Percentiles rank a stretch among this genome's conserved stretches.
Evolutionary conservation across 2,329 filamentous ascomycete genomes (phyloP).

Genomic region (Neopestalotiopsis sp.): DNA sequence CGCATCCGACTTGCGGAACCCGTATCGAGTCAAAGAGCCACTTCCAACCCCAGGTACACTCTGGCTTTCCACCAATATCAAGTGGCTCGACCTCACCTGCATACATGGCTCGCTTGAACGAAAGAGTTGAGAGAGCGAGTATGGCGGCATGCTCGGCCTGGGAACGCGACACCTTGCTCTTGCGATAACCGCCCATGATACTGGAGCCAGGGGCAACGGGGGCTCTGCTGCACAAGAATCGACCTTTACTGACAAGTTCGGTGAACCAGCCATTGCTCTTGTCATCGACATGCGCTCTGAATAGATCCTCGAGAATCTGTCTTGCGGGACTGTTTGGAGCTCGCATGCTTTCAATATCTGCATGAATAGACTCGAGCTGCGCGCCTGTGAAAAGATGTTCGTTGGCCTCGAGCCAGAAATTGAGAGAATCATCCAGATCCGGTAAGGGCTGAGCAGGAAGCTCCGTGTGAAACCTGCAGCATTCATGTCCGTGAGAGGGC

Average conservation of each 20-base stretch:
- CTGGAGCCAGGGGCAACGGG: constrained; percentile 10
- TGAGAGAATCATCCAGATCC: constrained; percentile 16
- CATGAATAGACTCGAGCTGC: constrained; percentile 17
- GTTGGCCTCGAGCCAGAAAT: constrained; percentile 17
- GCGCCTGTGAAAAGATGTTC: constrained; percentile 15
- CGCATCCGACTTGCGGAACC: constrained; percentile 17
- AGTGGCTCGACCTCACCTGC: constrained; percentile 16
- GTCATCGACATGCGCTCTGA: neutral
- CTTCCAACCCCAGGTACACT: constrained; percentile 17
- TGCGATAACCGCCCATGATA: constrained; percentile 15
- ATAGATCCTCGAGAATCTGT: constrained; percentile 15
- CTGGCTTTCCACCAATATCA: constrained; percentile 13
- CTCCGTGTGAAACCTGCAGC: constrained; percentile 14
- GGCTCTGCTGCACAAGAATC: constrained; percentile 14
- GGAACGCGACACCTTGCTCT: constrained; percentile 8
- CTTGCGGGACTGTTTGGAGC: constrained; percentile 15
- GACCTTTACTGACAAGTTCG: constrained; percentile 12
- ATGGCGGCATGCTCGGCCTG: constrained; percentile 19
- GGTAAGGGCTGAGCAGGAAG: constrained; percentile 15
- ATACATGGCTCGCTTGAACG: constrained; percentile 12
- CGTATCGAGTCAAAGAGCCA: constrained; percentile 20
- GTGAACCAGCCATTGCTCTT: constrained; percentile 13
- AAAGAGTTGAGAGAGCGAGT: constrained; percentile 6
- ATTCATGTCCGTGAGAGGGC: constrained; percentile 2
- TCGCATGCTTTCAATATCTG: constrained; percentile 16